phyloP scores from a whole-genome alignment of 768 basidiomycete species.

The Plicaturopsis crispa region DNA sequence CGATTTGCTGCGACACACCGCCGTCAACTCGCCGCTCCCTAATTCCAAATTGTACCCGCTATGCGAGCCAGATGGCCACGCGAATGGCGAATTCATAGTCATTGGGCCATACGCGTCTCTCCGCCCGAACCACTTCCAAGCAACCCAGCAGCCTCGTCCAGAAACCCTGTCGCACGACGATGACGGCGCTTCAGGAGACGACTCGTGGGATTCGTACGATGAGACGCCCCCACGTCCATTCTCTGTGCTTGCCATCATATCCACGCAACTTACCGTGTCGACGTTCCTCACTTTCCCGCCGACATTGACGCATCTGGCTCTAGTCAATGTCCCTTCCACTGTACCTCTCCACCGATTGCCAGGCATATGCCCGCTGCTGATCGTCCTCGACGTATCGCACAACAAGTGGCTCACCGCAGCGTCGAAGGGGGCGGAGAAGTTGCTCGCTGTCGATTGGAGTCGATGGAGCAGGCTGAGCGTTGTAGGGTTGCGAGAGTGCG shows the following conservation, averaged over 20 bases:
- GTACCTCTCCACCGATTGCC: conserved; percentile 53
- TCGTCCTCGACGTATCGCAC: conserved; percentile 61
- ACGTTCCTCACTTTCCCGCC: conserved; percentile 46
- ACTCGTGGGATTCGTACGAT: conserved; percentile 42
- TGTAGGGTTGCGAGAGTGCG: conserved; percentile 51
- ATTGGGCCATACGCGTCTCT: conserved; percentile 46
- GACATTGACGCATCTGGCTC: conserved; percentile 55
- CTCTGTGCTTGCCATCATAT: conserved; percentile 37
- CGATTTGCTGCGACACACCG: conserved; percentile 48
- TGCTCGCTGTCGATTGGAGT: conserved; percentile 21
- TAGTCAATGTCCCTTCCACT: conserved; percentile 41
- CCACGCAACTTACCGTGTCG: conserved; percentile 42
- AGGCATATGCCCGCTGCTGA: conserved; percentile 50
- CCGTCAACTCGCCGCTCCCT: conserved; percentile 49
- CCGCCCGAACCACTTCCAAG: conserved; percentile 34
- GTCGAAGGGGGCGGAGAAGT: conserved; percentile 7
- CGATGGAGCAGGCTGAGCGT: conserved; percentile 46
- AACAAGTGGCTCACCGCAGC: conserved; percentile 37
- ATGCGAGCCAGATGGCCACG: conserved; percentile 41
- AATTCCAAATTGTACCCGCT: conserved; percentile 42
- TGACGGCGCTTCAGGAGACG: background rate
- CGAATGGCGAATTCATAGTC: conserved; percentile 57
- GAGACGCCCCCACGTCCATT: conserved; percentile 13
- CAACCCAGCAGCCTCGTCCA: conserved; percentile 3
- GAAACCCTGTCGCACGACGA: background rate